Conservation (phyloP, 1,284 basidiomycete genomes). For the Leccinum pachyderme region DNA sequence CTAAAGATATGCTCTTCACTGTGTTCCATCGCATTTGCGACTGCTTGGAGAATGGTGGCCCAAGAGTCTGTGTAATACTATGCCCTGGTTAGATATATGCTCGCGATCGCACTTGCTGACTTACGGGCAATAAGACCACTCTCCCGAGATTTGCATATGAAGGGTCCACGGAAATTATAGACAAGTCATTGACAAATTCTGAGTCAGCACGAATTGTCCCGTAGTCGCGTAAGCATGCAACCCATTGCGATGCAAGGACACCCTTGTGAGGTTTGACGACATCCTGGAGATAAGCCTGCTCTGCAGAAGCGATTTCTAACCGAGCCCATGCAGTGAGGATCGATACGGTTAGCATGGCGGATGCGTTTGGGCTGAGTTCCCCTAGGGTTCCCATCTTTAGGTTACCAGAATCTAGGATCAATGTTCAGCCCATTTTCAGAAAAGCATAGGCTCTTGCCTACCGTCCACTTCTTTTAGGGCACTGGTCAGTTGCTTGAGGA, state of each 20-base stretch:
- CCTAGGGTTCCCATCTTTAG: conserved; percentile 84
- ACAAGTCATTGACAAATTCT: conserved; percentile 75
- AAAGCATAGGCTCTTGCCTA: conserved; percentile 24
- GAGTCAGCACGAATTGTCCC: conserved; percentile 88
- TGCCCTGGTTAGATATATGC: conserved; percentile 4
- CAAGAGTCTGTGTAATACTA: conserved; percentile 89
- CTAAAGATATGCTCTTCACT: conserved; percentile 68
- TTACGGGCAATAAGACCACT: conserved; percentile 86
- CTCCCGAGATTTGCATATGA: conserved; percentile 86
- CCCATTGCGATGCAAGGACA: conserved; percentile 83
- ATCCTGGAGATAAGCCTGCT: conserved; percentile 75
- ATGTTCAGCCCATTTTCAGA: conserved; percentile 11
- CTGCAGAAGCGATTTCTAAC: conserved; percentile 76
- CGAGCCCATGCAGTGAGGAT: conserved; percentile 96
- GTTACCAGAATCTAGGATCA: conserved; percentile 69
- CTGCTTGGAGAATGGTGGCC: conserved; percentile 83
- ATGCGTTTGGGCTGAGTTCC: conserved; percentile 89
- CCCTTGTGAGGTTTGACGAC: conserved; percentile 84
- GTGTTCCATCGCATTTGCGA: conserved; percentile 76
- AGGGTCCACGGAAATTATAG: conserved; percentile 69
- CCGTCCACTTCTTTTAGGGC: conserved; percentile 92
- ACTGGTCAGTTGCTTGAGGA: conserved; percentile 84
- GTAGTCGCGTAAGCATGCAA: conserved; percentile 87
- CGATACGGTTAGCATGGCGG: conserved; percentile 92
- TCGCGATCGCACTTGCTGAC: conserved; percentile 23